These are phyloP conservation scores for Coprinopsis sp. DNA, from an alignment of 768 basidiomycete genomes.

Conservation along the genomic window DNA sequence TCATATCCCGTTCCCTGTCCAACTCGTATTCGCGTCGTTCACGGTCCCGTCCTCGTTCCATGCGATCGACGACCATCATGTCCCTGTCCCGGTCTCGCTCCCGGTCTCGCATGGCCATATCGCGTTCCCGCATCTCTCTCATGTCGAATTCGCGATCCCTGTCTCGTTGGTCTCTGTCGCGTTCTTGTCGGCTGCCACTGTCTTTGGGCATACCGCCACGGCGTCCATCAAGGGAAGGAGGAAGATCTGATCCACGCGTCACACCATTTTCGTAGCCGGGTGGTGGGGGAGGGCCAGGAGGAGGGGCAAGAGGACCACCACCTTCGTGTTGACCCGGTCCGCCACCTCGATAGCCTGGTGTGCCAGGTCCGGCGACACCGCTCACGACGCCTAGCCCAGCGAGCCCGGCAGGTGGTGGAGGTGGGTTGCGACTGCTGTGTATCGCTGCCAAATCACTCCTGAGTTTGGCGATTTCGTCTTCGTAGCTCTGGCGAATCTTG, in stretches of 20 bases:
- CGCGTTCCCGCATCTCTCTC: constrained; percentile 4
- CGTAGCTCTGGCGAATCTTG: constrained; percentile 83
- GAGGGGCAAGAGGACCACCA: too few species aligned
- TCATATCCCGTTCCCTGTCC: not conserved
- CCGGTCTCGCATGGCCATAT: constrained; percentile 8
- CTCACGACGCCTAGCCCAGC: too few species aligned
- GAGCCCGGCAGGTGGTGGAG: constrained; percentile 10
- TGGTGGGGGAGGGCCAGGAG: too few species aligned
- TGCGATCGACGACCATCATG: not conserved
- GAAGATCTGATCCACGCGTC: too few species aligned
- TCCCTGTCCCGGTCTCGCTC: constrained; percentile 5
- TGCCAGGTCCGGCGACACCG: too few species aligned
- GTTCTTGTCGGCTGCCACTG: constrained; percentile 16
- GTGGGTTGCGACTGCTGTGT: too few species aligned
- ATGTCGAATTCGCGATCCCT: constrained; percentile 17
- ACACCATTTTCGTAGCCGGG: too few species aligned
- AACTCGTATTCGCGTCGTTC: constrained; percentile 22
- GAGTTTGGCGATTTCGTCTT: constrained; percentile 63
- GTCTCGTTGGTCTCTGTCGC: constrained; percentile 20
- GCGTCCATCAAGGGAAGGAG: too few species aligned
- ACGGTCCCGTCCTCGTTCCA: constrained; percentile 23
- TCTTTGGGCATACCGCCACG: too few species aligned
- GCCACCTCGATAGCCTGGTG: too few species aligned
- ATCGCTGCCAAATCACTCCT: constrained; percentile 65
- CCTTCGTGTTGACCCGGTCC: too few species aligned